A percentile compares a stretch with the other conserved stretches of the same genome.
phyloP scores from a whole-genome alignment of 1,139 yeast species.

The Kodamaea plutei region DNA sequence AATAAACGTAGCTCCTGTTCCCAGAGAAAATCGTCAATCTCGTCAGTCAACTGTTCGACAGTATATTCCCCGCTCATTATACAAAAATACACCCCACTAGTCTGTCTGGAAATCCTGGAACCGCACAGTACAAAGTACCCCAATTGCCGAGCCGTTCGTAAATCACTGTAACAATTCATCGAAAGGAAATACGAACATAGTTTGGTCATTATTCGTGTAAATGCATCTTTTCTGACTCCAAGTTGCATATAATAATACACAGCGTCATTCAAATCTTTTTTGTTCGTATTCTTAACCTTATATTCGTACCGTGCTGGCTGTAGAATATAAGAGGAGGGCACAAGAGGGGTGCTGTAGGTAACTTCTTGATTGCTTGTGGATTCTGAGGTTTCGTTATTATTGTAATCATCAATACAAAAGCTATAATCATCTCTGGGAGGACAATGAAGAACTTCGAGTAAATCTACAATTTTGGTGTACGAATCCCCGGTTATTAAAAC shows the following conservation, averaged over 20 bases:
- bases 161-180: slow-evolving; percentile 35
- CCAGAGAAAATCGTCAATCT: slow-evolving; percentile 44
- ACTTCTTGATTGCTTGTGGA: neutral
- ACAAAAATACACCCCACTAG: slow-evolving; percentile 54
- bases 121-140: slow-evolving; percentile 51
- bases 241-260: slow-evolving; percentile 52
- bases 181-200: slow-evolving; percentile 44
- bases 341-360: neutral
- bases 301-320: slow-evolving; percentile 25
- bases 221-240: slow-evolving; percentile 38
- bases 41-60: slow-evolving; percentile 32
- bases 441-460: too few relatives aligned
- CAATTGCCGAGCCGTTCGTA: slow-evolving; percentile 51
- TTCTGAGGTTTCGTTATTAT: neutral
- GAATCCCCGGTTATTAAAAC: slow-evolving; percentile 51
- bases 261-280: slow-evolving; percentile 46
- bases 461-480: slow-evolving; percentile 4
- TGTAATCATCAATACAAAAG: too few relatives aligned
- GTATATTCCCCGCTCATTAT: slow-evolving; percentile 44
- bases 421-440: too few relatives aligned
- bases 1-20: slow-evolving; percentile 29
- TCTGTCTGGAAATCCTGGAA: slow-evolving; percentile 42
- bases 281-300: slow-evolving; percentile 22
- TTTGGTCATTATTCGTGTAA: slow-evolving; percentile 34
- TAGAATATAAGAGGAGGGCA: slow-evolving; percentile 30